Evolutionary conservation across 768 basidiomycete genomes (phyloP).

Genomic region (Pilatotrama ljubarskyi): DNA sequence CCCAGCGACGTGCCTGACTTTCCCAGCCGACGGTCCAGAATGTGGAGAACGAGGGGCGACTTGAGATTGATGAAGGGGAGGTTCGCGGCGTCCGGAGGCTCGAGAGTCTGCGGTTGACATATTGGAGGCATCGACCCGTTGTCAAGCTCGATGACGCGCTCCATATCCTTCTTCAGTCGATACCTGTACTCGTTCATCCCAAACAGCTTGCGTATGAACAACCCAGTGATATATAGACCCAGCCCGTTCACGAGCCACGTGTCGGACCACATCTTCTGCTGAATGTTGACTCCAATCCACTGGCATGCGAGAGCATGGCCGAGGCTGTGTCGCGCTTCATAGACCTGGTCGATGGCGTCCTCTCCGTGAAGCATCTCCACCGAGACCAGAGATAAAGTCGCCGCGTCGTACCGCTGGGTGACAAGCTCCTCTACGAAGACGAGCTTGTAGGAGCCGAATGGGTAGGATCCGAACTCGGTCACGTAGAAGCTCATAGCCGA

Average conservation of each 20-base stretch:
- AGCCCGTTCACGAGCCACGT: constrained; percentile 97
- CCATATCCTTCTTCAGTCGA: constrained; percentile 94
- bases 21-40: constrained; percentile 88
- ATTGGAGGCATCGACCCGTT: constrained; percentile 89
- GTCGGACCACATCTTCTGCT: constrained; percentile 91
- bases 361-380: constrained; percentile 85
- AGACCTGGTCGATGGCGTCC: constrained; percentile 88
- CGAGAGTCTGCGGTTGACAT: constrained; percentile 82
- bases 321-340: constrained; percentile 85
- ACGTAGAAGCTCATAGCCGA: constrained; percentile 91
- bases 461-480: constrained; percentile 92
- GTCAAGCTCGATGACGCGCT: constrained; percentile 86
- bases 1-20: constrained; percentile 96
- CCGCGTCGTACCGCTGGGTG: constrained; percentile 77
- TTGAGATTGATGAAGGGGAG: constrained; percentile 94
- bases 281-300: constrained; percentile 96
- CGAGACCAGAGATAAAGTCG: constrained; percentile 78
- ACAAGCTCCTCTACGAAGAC: constrained; percentile 92
- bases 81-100: constrained; percentile 78
- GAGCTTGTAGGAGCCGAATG: constrained; percentile 91
- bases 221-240: constrained; percentile 84
- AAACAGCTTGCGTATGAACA: constrained; percentile 82
- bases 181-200: constrained; percentile 98
- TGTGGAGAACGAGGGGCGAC: constrained; percentile 93
- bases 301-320: constrained; percentile 90